phyloP scores from a whole-genome alignment of 225 moss, liverwort and hornwort genomes.

The Pleurozium schreberi region DNA sequence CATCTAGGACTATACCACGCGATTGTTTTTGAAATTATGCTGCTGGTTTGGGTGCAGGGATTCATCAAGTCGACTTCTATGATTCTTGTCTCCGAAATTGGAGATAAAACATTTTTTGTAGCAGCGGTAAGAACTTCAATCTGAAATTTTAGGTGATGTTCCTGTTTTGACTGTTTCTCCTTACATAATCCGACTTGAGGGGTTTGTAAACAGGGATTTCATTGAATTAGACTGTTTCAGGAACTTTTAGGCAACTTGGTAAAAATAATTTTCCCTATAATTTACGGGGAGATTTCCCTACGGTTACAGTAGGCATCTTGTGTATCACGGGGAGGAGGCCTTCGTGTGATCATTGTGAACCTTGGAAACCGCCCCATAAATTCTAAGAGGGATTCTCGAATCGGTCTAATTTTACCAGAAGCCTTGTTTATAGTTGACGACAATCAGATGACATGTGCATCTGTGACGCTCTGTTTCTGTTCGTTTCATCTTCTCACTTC shows the following conservation, averaged over 20 bases:
- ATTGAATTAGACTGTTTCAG: background rate
- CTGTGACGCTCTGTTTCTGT: background rate
- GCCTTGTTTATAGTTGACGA: background rate
- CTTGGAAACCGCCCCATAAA: too few species aligned
- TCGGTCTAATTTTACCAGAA: background rate
- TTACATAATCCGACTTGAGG: background rate
- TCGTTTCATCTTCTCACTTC: background rate
- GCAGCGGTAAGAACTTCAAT: constrained; percentile 52
- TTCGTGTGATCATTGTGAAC: background rate
- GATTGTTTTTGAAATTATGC: background rate
- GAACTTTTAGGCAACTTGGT: background rate
- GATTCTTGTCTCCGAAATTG: constrained; percentile 86
- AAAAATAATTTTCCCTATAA: background rate
- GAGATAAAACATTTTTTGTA: constrained; percentile 94
- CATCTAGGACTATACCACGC: background rate
- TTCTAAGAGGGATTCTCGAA: background rate
- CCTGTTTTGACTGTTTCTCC: background rate
- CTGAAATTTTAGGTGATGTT: background rate
- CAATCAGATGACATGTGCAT: background rate
- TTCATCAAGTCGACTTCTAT: constrained; percentile 67
- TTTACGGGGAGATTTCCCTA: background rate
- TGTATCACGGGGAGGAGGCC: background rate
- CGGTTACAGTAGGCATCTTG: too few species aligned
- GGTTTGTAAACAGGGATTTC: background rate
- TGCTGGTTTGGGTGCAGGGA: constrained; percentile 36